Evolutionary conservation across 106 monocot species (phyloP).

Genomic region (Posidonia australis): DNA sequence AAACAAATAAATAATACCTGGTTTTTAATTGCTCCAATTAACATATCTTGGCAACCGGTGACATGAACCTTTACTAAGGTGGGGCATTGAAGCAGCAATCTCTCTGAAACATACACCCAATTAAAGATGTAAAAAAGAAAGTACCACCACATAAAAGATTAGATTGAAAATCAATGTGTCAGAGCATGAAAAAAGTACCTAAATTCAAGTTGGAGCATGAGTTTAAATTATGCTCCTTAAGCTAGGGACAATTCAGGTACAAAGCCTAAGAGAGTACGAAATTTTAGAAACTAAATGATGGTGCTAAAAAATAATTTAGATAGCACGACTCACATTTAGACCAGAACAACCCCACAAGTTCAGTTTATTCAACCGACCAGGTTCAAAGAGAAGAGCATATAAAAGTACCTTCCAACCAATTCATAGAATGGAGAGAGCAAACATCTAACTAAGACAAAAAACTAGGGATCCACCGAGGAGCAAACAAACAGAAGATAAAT

Average conservation of each 20-base stretch:
- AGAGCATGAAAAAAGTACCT: conserved; percentile 37
- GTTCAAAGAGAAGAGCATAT: too few species aligned
- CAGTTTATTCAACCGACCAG: conserved; percentile 53
- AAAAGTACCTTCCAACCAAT: too few species aligned
- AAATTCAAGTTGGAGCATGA: conserved; percentile 80
- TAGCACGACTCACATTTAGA: conserved; percentile 52
- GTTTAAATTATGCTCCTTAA: conserved; percentile 87
- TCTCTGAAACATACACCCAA: background rate
- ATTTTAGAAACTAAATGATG: background rate
- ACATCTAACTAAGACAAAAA: too few species aligned
- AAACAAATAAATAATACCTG: conserved; percentile 36
- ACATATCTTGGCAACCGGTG: too few species aligned
- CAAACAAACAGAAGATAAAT: too few species aligned
- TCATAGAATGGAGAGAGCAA: too few species aligned
- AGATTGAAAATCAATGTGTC: too few species aligned
- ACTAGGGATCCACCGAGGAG: too few species aligned
- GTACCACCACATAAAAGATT: background rate
- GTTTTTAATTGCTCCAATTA: too few species aligned
- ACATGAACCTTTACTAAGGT: too few species aligned
- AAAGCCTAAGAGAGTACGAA: conserved; percentile 43
- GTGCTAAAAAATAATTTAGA: background rate
- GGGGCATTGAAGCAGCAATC: too few species aligned
- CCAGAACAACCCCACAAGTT: conserved; percentile 96
- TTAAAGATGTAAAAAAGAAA: background rate
- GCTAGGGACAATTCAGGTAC: conserved; percentile 79